Evolutionary conservation across 441 rosid species (phyloP).

Genomic region (Adansonia rubrostipa): DNA sequence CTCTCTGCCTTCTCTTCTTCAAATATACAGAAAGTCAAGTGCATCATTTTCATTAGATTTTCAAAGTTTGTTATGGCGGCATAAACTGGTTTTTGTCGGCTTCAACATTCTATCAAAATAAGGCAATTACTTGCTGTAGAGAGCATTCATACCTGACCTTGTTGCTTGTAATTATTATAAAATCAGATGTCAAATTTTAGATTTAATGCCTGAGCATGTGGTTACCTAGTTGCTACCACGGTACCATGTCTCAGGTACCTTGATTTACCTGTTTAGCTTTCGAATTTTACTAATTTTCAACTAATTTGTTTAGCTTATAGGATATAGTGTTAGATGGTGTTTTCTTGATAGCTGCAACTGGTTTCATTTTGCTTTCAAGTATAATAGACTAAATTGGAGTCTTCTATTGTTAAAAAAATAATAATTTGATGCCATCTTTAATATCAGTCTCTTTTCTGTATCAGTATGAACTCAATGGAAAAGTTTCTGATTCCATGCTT

Average conservation of each 20-base stretch:
- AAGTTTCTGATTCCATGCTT: constrained; percentile 87
- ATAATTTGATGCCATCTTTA: constrained; percentile 13
- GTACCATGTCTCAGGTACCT: constrained; percentile 9
- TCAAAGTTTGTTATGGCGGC: background rate
- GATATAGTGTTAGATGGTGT: background rate
- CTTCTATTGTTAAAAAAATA: background rate
- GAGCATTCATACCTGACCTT: background rate
- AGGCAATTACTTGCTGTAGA: constrained; percentile 5
- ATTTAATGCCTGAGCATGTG: constrained; percentile 1
- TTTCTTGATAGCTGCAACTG: constrained; percentile 4
- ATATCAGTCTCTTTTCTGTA: constrained; percentile 27
- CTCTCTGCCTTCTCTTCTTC: background rate
- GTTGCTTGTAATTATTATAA: background rate
- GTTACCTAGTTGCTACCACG: background rate
- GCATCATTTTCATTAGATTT: background rate
- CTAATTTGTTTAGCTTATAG: background rate
- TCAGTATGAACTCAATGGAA: constrained; percentile 85
- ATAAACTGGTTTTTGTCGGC: background rate
- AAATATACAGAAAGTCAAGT: background rate
- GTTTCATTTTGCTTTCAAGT: constrained; percentile 8
- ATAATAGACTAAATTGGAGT: constrained; percentile 7
- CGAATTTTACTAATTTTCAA: background rate
- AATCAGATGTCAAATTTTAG: background rate
- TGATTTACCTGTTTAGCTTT: constrained; percentile 19
- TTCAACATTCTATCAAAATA: background rate